Base-by-base conservation (phyloP, 2,329 filamentous ascomycete species). In the Ophiostoma montium region DNA sequence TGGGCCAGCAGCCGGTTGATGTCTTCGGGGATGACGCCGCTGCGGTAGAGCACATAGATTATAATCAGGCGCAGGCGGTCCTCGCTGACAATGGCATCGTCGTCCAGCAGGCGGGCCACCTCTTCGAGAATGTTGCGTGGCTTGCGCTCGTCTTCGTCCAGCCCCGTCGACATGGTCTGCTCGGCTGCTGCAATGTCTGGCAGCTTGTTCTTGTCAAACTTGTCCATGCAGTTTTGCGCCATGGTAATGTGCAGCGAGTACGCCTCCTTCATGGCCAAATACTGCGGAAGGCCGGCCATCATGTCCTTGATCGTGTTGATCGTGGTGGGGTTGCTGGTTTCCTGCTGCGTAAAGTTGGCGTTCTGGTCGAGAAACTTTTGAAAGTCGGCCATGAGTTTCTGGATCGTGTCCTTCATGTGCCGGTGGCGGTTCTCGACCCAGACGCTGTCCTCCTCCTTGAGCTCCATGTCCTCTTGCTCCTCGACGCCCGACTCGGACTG, bases 381-480 rank as follows among this genome's bases (percentile, higher is more conserved):
- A 61, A 98, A 96, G 62, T 96, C 90, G 50, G 80, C 76, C 72
- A 90, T 92, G 53, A 98, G 72, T 64, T 90, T 94, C 60, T 90
- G 86, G 58, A 96, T 89, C 3, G 92, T 92, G 63, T 96, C 89
- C 63, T 94, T 95, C 92, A 98, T 98, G 65, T 98, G 92, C 47
- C 80, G 76, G 66, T 98, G 92, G 49, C 92, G 77, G 61, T 95
- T 95, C 53, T 92, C 86, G 21, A 94, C 82, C 92, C 92, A 98
- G 43, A 98, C 85, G 61, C 82, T 84, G 67, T 98, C 92, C 59
- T 86, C 84, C 56, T 98, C 92, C 31, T 75, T 74, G 45, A 98
- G 83, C 58, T 95, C 88, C 74, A 95, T 84, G 41, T 95, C 89
- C 63, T 94, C 95, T 52, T 85, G 78, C 62, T 94, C 79, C 27